A percentile compares a stretch with the other conserved stretches of the same genome.
Evolutionary conservation across 129 eudicot species (phyloP).

Genomic region (Centaurea solstitialis): DNA sequence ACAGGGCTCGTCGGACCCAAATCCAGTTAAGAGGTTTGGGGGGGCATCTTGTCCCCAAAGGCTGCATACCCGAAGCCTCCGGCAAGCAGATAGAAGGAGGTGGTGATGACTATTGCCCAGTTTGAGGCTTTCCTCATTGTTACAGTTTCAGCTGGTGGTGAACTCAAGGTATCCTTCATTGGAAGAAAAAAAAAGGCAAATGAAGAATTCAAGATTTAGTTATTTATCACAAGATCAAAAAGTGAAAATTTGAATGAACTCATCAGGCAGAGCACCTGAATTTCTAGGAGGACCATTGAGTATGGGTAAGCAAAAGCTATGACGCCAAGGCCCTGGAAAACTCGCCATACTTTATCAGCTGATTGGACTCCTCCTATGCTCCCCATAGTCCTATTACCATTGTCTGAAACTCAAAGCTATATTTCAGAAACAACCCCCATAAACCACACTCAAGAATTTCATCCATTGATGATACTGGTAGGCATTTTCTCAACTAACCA

Average conservation of each 20-base stretch:
- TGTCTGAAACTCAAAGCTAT: constrained; percentile 35
- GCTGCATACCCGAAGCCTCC: constrained; percentile 79
- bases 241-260: constrained; percentile 8
- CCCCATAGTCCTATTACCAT: constrained; percentile 55
- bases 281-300: constrained; percentile 56
- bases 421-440: background rate
- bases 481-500: background rate
- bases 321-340: constrained; percentile 73
- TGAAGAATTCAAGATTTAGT: constrained; percentile 7
- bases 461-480: background rate
- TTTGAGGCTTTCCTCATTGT: constrained; percentile 65
- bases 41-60: constrained; percentile 56
- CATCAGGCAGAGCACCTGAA: constrained; percentile 46
- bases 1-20: constrained; percentile 67
- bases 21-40: constrained; percentile 67
- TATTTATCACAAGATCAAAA: background rate
- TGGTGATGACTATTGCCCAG: constrained; percentile 45
- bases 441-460: background rate
- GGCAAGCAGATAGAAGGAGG: constrained; percentile 52
- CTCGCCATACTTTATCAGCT: constrained; percentile 53
- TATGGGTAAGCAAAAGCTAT: constrained; percentile 82
- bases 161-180: constrained; percentile 57
- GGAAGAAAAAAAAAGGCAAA: background rate
- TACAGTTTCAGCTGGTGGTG: constrained; percentile 53
- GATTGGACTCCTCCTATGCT: constrained; percentile 53